These are phyloP conservation scores for Penicillium tannophilum DNA, from an alignment of 495 filamentous ascomycete genomes.

Conservation along the genomic window DNA sequence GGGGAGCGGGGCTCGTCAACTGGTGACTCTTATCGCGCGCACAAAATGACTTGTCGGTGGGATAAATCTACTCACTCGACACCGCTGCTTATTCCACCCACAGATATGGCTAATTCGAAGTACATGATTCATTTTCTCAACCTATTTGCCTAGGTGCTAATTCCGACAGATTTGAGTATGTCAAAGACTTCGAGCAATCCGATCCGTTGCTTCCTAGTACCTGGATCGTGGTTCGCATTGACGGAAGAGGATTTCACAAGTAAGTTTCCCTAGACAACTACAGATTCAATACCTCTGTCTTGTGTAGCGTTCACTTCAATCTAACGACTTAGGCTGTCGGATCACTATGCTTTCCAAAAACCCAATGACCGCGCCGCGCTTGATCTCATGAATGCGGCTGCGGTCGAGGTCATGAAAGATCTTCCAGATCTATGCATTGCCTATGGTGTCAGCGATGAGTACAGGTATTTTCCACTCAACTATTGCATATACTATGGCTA, in stretches of 20 bases:
- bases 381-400: conserved; percentile 92
- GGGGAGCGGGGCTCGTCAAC: background rate
- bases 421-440: conserved; percentile 82
- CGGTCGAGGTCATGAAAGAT: conserved; percentile 78
- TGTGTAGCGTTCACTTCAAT: background rate
- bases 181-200: conserved; percentile 81
- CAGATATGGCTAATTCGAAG: conserved; percentile 67
- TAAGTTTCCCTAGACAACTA: conserved; percentile 37
- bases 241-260: conserved; percentile 92
- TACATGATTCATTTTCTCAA: conserved; percentile 26
- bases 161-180: conserved; percentile 81
- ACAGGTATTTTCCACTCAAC: conserved; percentile 55
- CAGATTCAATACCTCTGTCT: too few species aligned
- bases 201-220: conserved; percentile 83
- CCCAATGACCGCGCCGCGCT: conserved; percentile 89
- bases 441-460: conserved; percentile 95
- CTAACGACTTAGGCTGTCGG: conserved; percentile 60
- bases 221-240: conserved; percentile 90
- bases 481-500: background rate
- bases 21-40: conserved; percentile 21
- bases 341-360: conserved; percentile 82
- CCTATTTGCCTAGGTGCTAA: background rate
- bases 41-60: conserved; percentile 27
- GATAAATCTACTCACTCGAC: conserved; percentile 13
- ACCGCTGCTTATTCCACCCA: conserved; percentile 6